phyloP scores from a whole-genome alignment of 352 stramenopile species.

The Phytophthora quininea region DNA sequence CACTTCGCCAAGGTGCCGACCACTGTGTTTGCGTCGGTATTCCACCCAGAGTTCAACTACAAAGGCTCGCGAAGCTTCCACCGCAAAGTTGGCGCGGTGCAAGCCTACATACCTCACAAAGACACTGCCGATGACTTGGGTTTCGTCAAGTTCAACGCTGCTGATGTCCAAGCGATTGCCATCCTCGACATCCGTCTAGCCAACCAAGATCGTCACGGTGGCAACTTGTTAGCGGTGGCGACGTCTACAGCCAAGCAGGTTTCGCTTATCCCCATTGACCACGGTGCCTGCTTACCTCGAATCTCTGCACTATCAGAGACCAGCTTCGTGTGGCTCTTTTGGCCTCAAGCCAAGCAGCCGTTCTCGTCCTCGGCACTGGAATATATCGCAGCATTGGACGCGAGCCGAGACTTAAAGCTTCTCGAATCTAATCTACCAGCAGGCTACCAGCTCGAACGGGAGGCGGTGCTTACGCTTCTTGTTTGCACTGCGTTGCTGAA shows the following conservation, averaged over 20 bases:
- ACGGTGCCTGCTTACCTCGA: constrained; percentile 72
- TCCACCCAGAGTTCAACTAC: constrained; percentile 49
- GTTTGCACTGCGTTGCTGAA: constrained; percentile 61
- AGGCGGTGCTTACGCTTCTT: constrained; percentile 55
- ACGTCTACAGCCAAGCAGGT: constrained; percentile 19
- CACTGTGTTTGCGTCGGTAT: constrained; percentile 44
- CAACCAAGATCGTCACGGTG: constrained; percentile 83
- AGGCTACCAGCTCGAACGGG: constrained; percentile 34
- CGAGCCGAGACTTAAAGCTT: constrained; percentile 35
- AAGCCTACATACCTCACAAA: constrained; percentile 68
- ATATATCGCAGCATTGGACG: constrained; percentile 51
- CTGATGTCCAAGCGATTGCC: constrained; percentile 73
- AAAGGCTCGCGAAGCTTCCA: constrained; percentile 5
- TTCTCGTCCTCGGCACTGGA: constrained; percentile 38
- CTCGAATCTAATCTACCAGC: constrained; percentile 33
- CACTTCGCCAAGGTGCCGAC: constrained; percentile 52
- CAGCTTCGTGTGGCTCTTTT: constrained; percentile 73
- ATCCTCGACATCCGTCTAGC: constrained; percentile 81
- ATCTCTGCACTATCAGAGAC: constrained; percentile 56
- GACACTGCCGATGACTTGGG: constrained; percentile 70
- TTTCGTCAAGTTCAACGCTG: constrained; percentile 40
- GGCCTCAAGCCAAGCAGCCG: constrained; percentile 61
- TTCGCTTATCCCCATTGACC: constrained; percentile 74
- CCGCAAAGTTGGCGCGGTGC: constrained; percentile 56
- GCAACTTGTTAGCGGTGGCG: constrained; percentile 70